A percentile compares a stretch with the other conserved stretches of the same genome.
Conservation (phyloP, 2,329 filamentous ascomycete genomes). For the Ophiostoma perfectum region DNA sequence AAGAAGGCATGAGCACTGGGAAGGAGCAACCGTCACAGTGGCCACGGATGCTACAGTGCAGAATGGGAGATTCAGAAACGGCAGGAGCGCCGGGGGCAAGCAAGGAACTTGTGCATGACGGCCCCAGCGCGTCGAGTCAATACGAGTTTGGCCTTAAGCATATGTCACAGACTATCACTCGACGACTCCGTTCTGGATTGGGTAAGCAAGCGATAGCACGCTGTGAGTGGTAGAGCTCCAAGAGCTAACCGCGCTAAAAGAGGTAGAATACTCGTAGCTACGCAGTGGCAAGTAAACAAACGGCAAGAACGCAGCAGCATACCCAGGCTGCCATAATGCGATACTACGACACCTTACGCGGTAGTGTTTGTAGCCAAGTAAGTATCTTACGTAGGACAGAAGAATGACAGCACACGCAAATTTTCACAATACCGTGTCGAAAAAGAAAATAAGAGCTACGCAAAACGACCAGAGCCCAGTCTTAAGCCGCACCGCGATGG, state of each 20-base stretch:
- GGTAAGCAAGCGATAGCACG: background rate
- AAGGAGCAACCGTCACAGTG: no score
- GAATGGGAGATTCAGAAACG: background rate
- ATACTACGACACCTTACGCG: no score
- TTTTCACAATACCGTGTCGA: background rate
- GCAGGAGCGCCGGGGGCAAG: background rate
- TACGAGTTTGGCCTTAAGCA: constrained; percentile 11
- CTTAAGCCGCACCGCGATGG: background rate
- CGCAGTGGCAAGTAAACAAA: no score
- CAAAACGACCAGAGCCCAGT: background rate
- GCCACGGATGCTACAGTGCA: background rate
- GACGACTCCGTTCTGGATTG: constrained; percentile 3
- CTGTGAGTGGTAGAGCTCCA: background rate
- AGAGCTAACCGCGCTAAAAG: no score
- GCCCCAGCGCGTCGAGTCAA: constrained; percentile 1
- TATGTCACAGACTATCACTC: background rate
- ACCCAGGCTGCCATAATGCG: no score
- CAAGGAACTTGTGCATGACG: constrained; percentile 10
- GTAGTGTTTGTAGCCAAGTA: no score
- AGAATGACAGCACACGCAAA: no score
- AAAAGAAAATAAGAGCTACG: background rate
- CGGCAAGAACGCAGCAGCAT: no score
- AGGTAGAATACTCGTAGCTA: no score
- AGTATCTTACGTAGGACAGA: no score
- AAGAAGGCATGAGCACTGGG: background rate